Base-by-base conservation (phyloP, 768 basidiomycete species). In the Psilocybe tampanensis region DNA sequence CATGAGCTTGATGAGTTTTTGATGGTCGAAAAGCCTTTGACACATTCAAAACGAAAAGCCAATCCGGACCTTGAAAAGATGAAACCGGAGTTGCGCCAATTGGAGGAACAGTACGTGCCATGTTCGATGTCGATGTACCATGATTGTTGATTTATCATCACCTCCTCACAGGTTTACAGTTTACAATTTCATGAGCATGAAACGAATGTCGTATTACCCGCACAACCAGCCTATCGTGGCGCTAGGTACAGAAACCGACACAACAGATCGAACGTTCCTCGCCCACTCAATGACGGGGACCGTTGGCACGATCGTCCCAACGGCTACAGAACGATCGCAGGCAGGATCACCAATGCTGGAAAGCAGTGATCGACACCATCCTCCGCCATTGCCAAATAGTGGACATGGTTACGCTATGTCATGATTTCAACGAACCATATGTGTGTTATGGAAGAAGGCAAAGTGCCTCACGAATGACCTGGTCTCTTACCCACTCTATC, bases 1-100 rank as follows among this genome's bases (percentile, higher is more conserved):
- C 95, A 98, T 67, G 97, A 98, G 76, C 83, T 99, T 9, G 95
- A 99, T 69, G 97, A 99, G 71, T 90, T 98, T 66, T 73, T 99
- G 67, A 85, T 98, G 82, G 95, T 95, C 51, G 96, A 98, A 75
- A 98, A 98, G 70, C 96, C 96, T n/a, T 76, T 98, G 54, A 97
- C 94, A 54, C 94, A 95, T 60, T 80, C 90, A 44, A 97, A 94
- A 72, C 88, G 97, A 33, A 98, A 96, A 68, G 86, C 85, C 29
- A 91, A 94, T 61, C 78, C 83, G 29, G 93, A 97, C 73, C 69
- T 92, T 11, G 91, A 92, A 62, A 90, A 89, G 71, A 85, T 98
- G 80, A 92, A 89, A 67, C 89, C 94, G 19, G 97, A 98, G 69
- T 81, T 93, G 70, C 84, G 95, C 59, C 85, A 93, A 72, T 83